phyloP scores from a whole-genome alignment of 2,329 filamentous ascomycete genomes.

The Fusarium sp. region DNA sequence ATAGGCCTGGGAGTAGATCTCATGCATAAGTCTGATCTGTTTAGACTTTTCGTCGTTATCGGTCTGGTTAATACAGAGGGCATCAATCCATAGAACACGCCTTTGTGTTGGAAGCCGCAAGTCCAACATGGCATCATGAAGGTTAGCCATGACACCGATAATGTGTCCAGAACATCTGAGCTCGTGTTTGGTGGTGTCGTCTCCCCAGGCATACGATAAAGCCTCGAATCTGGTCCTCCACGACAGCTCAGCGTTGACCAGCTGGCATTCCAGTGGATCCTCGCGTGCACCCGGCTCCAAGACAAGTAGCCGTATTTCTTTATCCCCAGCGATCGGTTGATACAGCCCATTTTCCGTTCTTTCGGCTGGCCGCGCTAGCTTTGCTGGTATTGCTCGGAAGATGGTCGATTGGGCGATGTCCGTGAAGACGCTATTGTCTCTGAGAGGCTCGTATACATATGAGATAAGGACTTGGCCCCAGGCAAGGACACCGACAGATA shows the following conservation, averaged over 20 bases:
- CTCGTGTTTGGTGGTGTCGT: too few species aligned
- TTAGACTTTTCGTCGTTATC: not conserved
- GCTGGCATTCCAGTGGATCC: not conserved
- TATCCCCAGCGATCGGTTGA: not conserved
- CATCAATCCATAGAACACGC: too few species aligned
- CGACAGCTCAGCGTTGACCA: not conserved
- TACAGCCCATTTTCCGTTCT: accelerated
- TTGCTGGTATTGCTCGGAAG: not conserved
- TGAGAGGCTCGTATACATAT: not conserved
- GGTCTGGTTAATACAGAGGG: accelerated
- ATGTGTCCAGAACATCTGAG: too few species aligned
- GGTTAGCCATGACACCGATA: accelerated
- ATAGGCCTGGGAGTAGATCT: not conserved
- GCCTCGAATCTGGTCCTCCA: not conserved
- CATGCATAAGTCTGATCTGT: not conserved
- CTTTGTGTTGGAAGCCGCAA: not conserved
- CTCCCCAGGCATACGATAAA: not conserved
- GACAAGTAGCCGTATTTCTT: not conserved
- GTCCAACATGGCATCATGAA: accelerated
- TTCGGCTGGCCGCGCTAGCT: accelerated
- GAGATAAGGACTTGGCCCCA: too few species aligned
- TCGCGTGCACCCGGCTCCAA: not conserved
- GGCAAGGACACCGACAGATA: too few species aligned
- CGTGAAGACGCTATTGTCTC: not conserved
- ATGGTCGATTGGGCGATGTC: not conserved